Conservation (phyloP, 805 yeast genomes). For the Barnettozyma pratensis region DNA sequence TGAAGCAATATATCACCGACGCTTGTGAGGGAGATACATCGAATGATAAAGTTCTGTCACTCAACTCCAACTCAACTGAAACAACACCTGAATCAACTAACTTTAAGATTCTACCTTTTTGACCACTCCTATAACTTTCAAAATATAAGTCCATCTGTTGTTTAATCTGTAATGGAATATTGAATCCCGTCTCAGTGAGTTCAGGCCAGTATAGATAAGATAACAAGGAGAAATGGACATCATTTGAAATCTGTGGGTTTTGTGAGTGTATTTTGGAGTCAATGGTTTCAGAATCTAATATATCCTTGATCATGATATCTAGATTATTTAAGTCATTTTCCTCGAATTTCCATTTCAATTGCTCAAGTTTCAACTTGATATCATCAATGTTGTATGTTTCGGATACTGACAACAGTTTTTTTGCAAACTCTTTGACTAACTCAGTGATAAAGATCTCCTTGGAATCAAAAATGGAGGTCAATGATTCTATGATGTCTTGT, state of each 20-base stretch:
- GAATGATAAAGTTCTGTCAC: slow-evolving; percentile 35
- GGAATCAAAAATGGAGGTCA: slow-evolving; percentile 67
- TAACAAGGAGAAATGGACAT: slow-evolving; percentile 54
- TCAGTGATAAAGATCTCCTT: slow-evolving; percentile 63
- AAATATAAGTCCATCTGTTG: slow-evolving; percentile 40
- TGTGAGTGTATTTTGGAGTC: slow-evolving; percentile 33
- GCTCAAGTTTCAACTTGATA: slow-evolving; percentile 38
- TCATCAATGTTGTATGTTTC: slow-evolving; percentile 35
- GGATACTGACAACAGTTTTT: slow-evolving; percentile 36
- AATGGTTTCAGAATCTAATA: slow-evolving; percentile 47
- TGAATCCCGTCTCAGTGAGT: slow-evolving; percentile 27
- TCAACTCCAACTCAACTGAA: slow-evolving; percentile 51
- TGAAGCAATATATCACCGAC: slow-evolving; percentile 48
- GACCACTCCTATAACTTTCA: slow-evolving; percentile 35
- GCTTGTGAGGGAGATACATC: slow-evolving; percentile 70
- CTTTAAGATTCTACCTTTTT: slow-evolving; percentile 54
- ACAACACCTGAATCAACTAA: slow-evolving; percentile 59
- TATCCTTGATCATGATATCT: slow-evolving; percentile 81
- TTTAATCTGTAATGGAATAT: slow-evolving; percentile 41
- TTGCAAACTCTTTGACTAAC: slow-evolving; percentile 56
- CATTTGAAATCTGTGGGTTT: slow-evolving; percentile 17
- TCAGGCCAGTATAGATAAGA: slow-evolving; percentile 82
- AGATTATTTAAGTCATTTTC: slow-evolving; percentile 59
- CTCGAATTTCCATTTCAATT: slow-evolving; percentile 61
- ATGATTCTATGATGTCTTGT: slow-evolving; percentile 64